Conservation (phyloP, 2,329 filamentous ascomycete species). For the Dothistroma septosporum region DNA sequence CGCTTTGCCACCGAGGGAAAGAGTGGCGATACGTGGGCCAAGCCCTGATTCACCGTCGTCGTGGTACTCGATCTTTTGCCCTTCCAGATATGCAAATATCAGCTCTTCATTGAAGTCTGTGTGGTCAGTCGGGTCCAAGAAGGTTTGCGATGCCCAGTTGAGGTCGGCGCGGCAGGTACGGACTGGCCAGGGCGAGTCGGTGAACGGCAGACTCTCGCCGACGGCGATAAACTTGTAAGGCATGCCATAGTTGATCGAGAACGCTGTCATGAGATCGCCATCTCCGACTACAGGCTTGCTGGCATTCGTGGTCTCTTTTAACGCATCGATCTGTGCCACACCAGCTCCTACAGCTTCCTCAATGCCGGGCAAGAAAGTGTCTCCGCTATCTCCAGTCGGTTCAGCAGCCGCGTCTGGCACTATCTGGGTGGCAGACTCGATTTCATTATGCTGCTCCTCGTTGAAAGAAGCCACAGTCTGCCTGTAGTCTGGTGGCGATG, state of each 20-base stretch:
- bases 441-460: background rate
- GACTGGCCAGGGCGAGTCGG: slow-evolving; percentile 46
- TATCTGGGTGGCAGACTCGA: background rate
- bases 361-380: background rate
- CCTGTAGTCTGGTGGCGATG: background rate
- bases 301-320: background rate
- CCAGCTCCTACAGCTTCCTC: background rate
- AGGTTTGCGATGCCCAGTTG: slow-evolving; percentile 51
- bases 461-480: background rate
- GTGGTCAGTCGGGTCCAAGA: slow-evolving; percentile 32
- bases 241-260: slow-evolving; percentile 48
- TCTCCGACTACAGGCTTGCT: slow-evolving; percentile 12
- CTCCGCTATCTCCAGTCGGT: background rate
- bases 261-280: slow-evolving; percentile 34
- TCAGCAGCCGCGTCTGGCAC: background rate
- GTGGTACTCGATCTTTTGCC: slow-evolving; percentile 60
- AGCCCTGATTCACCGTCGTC: slow-evolving; percentile 63
- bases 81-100: slow-evolving; percentile 59
- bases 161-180: slow-evolving; percentile 50
- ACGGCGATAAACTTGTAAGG: slow-evolving; percentile 63
- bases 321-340: background rate
- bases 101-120: slow-evolving; percentile 61
- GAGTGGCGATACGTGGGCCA: slow-evolving; percentile 59
- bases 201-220: slow-evolving; percentile 50
- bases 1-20: slow-evolving; percentile 57